Evolutionary conservation across 331 rosid genomes (phyloP), one percentile per base, ranked within the genome.

Genomic region (Quercus tomentella): DNA sequence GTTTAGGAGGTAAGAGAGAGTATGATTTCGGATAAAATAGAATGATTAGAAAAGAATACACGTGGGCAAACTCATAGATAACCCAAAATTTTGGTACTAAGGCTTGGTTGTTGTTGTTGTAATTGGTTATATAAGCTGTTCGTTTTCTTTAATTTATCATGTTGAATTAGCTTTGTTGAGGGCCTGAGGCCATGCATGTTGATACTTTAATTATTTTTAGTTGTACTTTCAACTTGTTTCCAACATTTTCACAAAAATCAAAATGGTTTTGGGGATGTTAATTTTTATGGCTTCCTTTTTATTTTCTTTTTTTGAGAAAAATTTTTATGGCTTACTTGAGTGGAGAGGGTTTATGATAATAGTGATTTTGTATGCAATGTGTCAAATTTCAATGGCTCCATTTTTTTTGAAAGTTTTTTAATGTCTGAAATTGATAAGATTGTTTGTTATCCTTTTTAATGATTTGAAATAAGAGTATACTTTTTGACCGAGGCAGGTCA

Each of bases 401-500:
- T 4, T 67, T 5, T 21, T 33, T 67, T 20, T 35, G 2, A 14
- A 20, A 17, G n/a, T 49, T 2, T 33, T 22, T 9, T 9, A 20
- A 20, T 18, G 51, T 33, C n/a, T 35, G 51, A 31, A 35, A 67
- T 33, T 20, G 37, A 35, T 33, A 67, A 21, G 14, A 60, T 57
- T 76, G 66, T 4, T 52, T 25, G 35, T 67, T 20, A 33, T 12
- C 52, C 26, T 35, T 35, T 35, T 67, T 18, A 35, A 67, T 67
- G 52, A 33, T 67, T 67, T 67, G 28, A 35, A 67, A 45, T 17
- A 52, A 52, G n/a, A 45, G 41, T 55, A 28, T 68, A 35, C 2
- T 80, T 25, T 79, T 77, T 61, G 56, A 30, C 56, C 43, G 78
- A 70, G 56, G 70, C 87, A 89, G 98, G 84, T 80, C 85, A 94